Percentiles rank a stretch among this genome's conserved stretches.
These are phyloP conservation scores for Clonostachys rhizophaga DNA, from an alignment of 2,329 filamentous ascomycete species.

Conservation along the genomic window DNA sequence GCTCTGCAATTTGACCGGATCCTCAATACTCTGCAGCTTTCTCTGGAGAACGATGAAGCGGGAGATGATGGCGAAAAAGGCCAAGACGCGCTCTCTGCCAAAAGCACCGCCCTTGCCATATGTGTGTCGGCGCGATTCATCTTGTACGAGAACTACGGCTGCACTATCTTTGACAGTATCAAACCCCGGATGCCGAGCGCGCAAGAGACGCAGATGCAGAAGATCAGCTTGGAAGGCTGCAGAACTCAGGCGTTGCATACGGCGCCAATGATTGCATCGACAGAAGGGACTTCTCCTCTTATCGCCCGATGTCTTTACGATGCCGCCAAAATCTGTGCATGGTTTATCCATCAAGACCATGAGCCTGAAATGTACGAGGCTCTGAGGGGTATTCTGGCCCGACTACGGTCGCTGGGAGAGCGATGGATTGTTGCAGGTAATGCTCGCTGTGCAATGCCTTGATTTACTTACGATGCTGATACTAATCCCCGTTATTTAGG, in stretches of 20 bases:
- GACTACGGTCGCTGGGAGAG: no score
- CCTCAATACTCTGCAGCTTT: constrained; percentile 4
- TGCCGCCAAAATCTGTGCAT: constrained; percentile 9
- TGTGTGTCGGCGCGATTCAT: constrained; percentile 7
- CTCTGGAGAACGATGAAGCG: constrained; percentile 1
- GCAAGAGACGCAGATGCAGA: constrained; percentile 10
- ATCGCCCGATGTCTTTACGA: constrained; percentile 8
- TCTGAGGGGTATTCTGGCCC: neutral
- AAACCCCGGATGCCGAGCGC: constrained; percentile 1
- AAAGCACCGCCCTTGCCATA: constrained; percentile 1
- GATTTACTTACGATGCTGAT: no score
- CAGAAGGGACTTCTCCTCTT: constrained; percentile 2
- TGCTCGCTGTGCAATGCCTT: no score
- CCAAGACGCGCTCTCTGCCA: neutral
- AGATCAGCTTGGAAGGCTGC: neutral
- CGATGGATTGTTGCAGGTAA: no score
- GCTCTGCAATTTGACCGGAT: constrained; percentile 7
- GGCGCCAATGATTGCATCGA: constrained; percentile 1
- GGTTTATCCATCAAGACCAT: constrained; percentile 10
- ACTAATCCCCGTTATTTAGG: no score
- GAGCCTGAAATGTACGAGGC: constrained; percentile 5
- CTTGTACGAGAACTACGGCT: constrained; percentile 10
- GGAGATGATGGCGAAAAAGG: neutral
- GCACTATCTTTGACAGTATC: constrained; percentile 5
- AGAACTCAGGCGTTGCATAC: constrained; percentile 1